phyloP scores from a whole-genome alignment of 129 eudicot species.

The Pseudognaphalium luteoalbum region DNA sequence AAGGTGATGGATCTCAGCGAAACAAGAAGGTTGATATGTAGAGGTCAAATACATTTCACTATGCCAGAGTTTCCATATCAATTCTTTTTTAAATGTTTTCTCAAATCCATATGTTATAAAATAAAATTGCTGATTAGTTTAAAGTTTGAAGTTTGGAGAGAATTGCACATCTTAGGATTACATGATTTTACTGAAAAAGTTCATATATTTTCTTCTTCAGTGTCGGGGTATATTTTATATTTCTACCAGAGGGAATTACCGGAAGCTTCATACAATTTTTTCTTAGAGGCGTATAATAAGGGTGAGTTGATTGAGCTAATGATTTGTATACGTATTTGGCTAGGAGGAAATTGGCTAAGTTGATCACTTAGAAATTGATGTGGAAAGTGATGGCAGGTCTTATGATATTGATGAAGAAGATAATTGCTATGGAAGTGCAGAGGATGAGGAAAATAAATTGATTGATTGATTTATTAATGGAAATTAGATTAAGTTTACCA shows the following conservation, averaged over 20 bases:
- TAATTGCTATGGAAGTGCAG: neutral
- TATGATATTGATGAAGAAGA: constrained; percentile 41
- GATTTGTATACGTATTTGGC: constrained; percentile 66
- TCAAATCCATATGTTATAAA: no score
- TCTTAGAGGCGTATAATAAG: constrained; percentile 76
- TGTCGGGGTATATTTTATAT: constrained; percentile 92
- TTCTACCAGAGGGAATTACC: constrained; percentile 78
- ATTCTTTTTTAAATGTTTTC: no score
- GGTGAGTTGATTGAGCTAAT: constrained; percentile 78
- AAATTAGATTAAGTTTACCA: neutral
- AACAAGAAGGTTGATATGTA: no score
- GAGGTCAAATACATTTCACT: no score
- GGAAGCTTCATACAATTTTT: constrained; percentile 85
- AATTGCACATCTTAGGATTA: constrained; percentile 79
- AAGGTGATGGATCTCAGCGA: no score
- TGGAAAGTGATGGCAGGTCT: constrained; percentile 34
- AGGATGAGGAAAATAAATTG: constrained; percentile 13
- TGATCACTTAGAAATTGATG: constrained; percentile 45
- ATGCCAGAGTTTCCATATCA: no score
- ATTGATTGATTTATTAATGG: constrained; percentile 12
- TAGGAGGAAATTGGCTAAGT: constrained; percentile 60
- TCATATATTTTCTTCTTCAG: constrained; percentile 74
- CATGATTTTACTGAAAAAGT: constrained; percentile 81
- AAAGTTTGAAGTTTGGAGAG: constrained; percentile 48
- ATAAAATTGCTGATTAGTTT: no score